Evolutionary conservation across 192 early-diverging fungal species (phyloP).

Genomic region (Coemansia sp.): DNA sequence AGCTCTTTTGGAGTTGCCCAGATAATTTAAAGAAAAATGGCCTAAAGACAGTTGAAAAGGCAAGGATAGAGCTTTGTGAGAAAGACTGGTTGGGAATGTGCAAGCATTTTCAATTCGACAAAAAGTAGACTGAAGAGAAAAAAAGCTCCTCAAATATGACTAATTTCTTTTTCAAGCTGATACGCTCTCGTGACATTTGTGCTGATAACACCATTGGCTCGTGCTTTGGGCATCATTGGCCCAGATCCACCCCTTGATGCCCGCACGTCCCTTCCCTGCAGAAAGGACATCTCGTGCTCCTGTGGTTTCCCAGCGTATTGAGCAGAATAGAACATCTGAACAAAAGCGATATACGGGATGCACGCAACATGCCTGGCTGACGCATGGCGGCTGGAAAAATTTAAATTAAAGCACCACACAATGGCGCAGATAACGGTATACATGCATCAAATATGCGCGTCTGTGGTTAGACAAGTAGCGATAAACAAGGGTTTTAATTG

Average conservation of each 20-base stretch:
- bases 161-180: not conserved
- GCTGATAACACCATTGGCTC: not conserved
- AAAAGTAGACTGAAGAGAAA: not conserved
- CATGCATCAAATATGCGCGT: too few relatives aligned
- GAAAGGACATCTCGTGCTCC: too few relatives aligned
- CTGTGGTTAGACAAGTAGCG: too few relatives aligned
- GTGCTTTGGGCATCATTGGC: not conserved
- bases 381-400: too few relatives aligned
- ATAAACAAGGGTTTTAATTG: not conserved
- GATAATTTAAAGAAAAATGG: not conserved
- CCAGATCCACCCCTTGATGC: not conserved
- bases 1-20: slow-evolving; percentile 2
- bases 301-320: too few relatives aligned
- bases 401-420: too few relatives aligned
- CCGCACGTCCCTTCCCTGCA: too few relatives aligned
- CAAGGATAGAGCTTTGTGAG: not conserved
- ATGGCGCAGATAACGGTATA: too few relatives aligned
- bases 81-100: not conserved
- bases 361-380: too few relatives aligned
- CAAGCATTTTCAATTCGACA: not conserved
- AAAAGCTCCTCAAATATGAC: not conserved
- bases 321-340: too few relatives aligned
- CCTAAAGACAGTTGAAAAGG: not conserved
- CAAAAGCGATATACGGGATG: too few relatives aligned
- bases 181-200: not conserved